Conservation (phyloP, 805 yeast species). For the Barnettozyma californica region DNA sequence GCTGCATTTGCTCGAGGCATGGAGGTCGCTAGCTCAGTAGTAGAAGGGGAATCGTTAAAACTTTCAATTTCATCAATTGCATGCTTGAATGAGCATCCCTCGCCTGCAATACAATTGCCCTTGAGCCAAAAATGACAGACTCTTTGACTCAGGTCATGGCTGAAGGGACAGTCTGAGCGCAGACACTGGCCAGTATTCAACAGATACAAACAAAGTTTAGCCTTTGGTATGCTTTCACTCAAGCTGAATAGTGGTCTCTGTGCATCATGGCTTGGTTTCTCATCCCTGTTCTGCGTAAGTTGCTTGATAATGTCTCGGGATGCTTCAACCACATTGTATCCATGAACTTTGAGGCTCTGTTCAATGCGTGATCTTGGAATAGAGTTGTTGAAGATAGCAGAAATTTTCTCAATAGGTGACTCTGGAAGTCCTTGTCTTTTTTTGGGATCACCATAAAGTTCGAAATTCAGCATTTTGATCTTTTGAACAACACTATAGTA, state of each 20-base stretch:
- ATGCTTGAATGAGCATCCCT: constrained; percentile 36
- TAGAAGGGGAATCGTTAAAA: background rate
- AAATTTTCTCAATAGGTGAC: constrained; percentile 34
- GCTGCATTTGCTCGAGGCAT: constrained; percentile 4
- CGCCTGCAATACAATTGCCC: constrained; percentile 39
- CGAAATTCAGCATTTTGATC: constrained; percentile 16
- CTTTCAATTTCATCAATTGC: constrained; percentile 10
- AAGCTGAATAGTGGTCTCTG: constrained; percentile 6
- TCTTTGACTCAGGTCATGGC: constrained; percentile 38
- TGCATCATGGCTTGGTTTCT: background rate
- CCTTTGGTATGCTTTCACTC: constrained; percentile 7
- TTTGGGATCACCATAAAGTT: constrained; percentile 15
- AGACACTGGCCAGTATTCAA: constrained; percentile 37
- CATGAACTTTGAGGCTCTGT: constrained; percentile 31
- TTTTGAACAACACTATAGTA: constrained; percentile 17
- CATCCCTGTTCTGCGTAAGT: constrained; percentile 13
- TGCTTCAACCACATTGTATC: constrained; percentile 30
- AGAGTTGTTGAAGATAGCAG: constrained; percentile 28
- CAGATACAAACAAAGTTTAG: constrained; percentile 34
- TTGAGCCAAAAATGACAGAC: constrained; percentile 44
- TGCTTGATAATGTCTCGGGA: constrained; percentile 17
- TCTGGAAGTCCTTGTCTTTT: background rate
- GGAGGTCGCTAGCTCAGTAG: constrained; percentile 1
- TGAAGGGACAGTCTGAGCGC: constrained; percentile 39
- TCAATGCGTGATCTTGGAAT: constrained; percentile 31